Base-by-base conservation (phyloP, 805 yeast genomes). In the Nakazawaea siamensis region DNA sequence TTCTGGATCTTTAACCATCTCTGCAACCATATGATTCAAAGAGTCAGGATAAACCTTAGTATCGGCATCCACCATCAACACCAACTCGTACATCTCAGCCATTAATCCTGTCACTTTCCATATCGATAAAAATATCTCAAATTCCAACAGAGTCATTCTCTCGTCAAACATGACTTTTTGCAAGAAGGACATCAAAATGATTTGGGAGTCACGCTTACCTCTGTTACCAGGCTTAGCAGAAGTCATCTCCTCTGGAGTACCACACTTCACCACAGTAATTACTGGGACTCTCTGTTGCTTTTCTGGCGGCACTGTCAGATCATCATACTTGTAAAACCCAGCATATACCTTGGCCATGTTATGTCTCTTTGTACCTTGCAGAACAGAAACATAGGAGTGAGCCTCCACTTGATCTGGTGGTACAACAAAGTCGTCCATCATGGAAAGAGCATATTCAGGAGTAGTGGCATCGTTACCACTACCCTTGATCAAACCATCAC, bases 311-410 rank as follows among this genome's bases (percentile, higher is more conserved):
- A 87, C 76, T 1, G 90, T 82, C 3, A 59, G 50, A 44, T 82
- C 82, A 48, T 84, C 77, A 52, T 88, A 92, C 46, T 79, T 79
- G 62, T 92, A 92, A 54, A 84, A 92, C 0, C 98, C 98, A 10
- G 95, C 79, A 51, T 86, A 90, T 2, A 90, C 87, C 58, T 88
- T 90, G 19, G 98, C 97, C 95, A 88, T 87, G 55, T 92, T 92
- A 53, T 92, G 98, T 54, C 98, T 80, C 61, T 86, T 92, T 4
- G 83, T 49, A 47, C 98, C 98, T 47, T 82, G 82, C 3, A 95
- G 95, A 27, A 92, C 97, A 6, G 97, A 94, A 24, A 92, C 95
- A 54, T 92, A 90, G 0, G 97, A 87, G 50, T 76, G 68, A 0
- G 97, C 73, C 51, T 73, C 59, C 5, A 86, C 96, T 12, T 84